Conservation (phyloP, 2,329 filamentous ascomycete species). For the Sclerotinia borealis region DNA sequence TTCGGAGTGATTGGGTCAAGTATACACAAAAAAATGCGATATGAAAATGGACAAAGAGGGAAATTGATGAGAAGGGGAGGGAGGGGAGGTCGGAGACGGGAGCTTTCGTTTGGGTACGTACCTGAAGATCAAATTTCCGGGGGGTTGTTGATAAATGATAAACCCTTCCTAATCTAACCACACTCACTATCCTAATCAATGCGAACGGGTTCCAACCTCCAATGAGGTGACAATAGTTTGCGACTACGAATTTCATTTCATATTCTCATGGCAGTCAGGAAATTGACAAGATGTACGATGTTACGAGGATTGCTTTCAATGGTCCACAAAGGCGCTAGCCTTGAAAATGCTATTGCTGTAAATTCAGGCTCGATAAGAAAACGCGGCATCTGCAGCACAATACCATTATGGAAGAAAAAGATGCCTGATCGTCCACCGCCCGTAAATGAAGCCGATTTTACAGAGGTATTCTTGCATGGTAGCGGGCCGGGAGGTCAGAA, state of each 20-base stretch:
- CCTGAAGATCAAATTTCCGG: conserved; percentile 3
- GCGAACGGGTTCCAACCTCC: neutral
- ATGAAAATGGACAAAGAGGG: neutral
- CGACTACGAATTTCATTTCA: neutral
- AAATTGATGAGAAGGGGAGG: neutral
- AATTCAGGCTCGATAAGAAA: neutral
- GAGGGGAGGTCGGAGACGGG: neutral
- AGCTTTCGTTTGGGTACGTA: neutral
- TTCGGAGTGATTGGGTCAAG: neutral
- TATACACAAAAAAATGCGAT: neutral
- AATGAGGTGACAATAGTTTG: neutral
- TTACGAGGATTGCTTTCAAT: conserved; percentile 18
- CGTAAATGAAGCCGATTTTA: conserved; percentile 71
- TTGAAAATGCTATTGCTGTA: conserved; percentile 13
- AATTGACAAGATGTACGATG: conserved; percentile 28
- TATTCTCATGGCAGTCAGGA: conserved; percentile 4
- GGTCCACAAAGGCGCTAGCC: conserved; percentile 9
- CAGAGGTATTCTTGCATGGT: conserved; percentile 83
- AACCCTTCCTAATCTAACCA: too few relatives aligned
- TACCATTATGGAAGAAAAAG: conserved; percentile 41
- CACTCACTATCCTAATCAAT: conserved; percentile 1
- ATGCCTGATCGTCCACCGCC: conserved; percentile 70
- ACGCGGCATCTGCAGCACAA: conserved; percentile 17
- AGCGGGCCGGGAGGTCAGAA: conserved; percentile 92
- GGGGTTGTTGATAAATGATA: too few relatives aligned